Percentiles rank a stretch among this genome's conserved stretches.
Conservation (phyloP, 441 rosid species). For the Isatis lusitanica region DNA sequence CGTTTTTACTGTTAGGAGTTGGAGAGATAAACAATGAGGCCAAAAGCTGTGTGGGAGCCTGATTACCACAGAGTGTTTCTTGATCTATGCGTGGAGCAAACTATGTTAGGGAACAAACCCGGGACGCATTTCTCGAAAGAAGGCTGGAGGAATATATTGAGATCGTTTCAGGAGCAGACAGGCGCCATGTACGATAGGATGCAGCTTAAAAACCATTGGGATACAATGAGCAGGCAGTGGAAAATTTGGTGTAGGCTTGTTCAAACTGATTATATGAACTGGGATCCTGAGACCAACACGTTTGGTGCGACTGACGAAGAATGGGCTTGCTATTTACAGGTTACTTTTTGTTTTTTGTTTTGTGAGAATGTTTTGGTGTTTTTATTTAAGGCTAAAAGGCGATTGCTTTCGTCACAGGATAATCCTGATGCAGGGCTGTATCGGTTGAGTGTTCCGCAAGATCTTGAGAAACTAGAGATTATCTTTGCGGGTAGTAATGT, state of each 20-base stretch:
- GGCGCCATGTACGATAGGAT: conserved; percentile 43
- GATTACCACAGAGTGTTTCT: conserved; percentile 44
- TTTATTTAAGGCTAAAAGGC: background rate
- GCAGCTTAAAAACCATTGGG: conserved; percentile 58
- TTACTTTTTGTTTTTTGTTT: background rate
- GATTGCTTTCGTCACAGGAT: conserved; percentile 32
- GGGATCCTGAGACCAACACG: conserved; percentile 45
- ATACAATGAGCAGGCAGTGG: conserved; percentile 51
- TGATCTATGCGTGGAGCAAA: conserved; percentile 44
- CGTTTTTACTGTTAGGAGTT: conserved; percentile 6
- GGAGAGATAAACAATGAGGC: conserved; percentile 30
- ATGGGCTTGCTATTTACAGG: conserved; percentile 46
- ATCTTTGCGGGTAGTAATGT: conserved; percentile 38
- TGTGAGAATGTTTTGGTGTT: background rate
- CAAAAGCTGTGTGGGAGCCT: conserved; percentile 48
- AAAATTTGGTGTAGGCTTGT: conserved; percentile 47
- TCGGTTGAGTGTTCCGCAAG: conserved; percentile 41
- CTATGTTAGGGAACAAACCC: conserved; percentile 37
- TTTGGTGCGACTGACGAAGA: conserved; percentile 51
- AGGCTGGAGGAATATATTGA: conserved; percentile 40
- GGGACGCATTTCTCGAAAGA: conserved; percentile 41
- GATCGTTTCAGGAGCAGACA: conserved; percentile 37
- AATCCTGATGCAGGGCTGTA: conserved; percentile 52
- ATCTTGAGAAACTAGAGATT: conserved; percentile 41
- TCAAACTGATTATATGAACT: conserved; percentile 39